These are phyloP conservation scores for Babesia bigemina DNA, from an alignment of 169 alveolate genomes.

Conservation along the genomic window DNA sequence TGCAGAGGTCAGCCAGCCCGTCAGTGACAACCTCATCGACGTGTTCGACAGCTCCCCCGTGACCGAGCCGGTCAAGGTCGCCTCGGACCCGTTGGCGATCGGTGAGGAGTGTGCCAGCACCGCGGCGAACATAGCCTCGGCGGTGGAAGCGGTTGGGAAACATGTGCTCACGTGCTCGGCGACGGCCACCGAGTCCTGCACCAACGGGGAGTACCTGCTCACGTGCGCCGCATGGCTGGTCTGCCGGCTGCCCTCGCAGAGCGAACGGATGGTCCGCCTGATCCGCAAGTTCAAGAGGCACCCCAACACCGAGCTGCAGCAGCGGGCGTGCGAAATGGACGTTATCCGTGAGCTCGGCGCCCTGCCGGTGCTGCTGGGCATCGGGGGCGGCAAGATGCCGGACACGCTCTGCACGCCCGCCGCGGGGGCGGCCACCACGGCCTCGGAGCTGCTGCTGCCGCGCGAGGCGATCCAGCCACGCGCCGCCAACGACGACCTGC, in stretches of 20 bases:
- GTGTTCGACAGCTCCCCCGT: not conserved
- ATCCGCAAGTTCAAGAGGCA: constrained; percentile 69
- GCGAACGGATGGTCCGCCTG: constrained; percentile 57
- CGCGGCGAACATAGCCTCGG: constrained; percentile 4
- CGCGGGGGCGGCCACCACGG: not conserved
- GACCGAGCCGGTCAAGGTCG: not conserved
- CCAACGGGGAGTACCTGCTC: constrained; percentile 71
- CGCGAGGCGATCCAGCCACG: not conserved
- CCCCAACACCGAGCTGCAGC: constrained; percentile 76
- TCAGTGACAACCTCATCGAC: constrained; percentile 1
- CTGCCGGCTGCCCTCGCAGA: constrained; percentile 64
- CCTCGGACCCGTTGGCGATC: not conserved
- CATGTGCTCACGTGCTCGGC: constrained; percentile 57
- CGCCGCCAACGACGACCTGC: constrained; percentile 2
- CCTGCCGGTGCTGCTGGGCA: constrained; percentile 7
- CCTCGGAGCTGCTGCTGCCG: not conserved
- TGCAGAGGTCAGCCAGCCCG: not conserved
- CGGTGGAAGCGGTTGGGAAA: constrained; percentile 52
- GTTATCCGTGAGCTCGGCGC: constrained; percentile 14
- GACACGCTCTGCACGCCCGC: not conserved
- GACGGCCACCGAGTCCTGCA: constrained; percentile 18
- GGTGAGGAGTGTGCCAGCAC: not conserved
- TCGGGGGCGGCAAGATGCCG: not conserved
- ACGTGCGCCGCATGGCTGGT: constrained; percentile 74
- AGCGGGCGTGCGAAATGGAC: constrained; percentile 79